These are phyloP conservation scores for Mycena rosella DNA, from an alignment of 768 basidiomycete species.

Conservation along the genomic window DNA sequence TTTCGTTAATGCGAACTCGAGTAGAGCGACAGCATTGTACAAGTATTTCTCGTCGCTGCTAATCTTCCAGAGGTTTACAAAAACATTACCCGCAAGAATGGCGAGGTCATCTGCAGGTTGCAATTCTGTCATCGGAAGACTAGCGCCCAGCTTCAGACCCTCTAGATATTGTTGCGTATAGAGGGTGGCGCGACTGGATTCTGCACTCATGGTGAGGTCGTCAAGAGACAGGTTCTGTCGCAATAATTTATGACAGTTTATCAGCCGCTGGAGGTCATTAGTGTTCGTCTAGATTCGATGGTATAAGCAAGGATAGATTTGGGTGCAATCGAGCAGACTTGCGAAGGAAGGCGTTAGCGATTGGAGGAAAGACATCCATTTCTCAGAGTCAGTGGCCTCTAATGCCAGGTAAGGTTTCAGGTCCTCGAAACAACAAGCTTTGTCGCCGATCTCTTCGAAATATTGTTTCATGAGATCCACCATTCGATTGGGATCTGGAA, in stretches of 20 bases:
- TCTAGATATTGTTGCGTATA: constrained; percentile 75
- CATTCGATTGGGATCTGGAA: constrained; percentile 59
- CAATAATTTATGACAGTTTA: constrained; percentile 82
- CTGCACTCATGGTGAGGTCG: constrained; percentile 68
- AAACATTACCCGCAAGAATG: constrained; percentile 77
- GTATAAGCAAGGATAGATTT: constrained; percentile 9
- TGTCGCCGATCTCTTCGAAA: constrained; percentile 80
- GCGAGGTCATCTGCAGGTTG: constrained; percentile 91
- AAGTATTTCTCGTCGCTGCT: constrained; percentile 69
- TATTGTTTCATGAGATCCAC: constrained; percentile 72
- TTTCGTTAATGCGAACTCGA: constrained; percentile 78
- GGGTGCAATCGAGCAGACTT: constrained; percentile 37
- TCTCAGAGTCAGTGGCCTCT: constrained; percentile 57
- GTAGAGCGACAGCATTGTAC: constrained; percentile 70
- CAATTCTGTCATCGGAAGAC: constrained; percentile 80
- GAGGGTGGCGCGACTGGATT: constrained; percentile 62
- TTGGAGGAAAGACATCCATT: constrained; percentile 69
- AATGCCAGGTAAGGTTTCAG: constrained; percentile 74
- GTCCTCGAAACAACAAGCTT: constrained; percentile 91
- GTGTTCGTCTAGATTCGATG: constrained; percentile 56
- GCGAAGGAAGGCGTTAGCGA: constrained; percentile 64
- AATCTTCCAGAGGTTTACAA: constrained; percentile 73
- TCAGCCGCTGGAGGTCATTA: constrained; percentile 71
- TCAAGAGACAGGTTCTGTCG: constrained; percentile 67
- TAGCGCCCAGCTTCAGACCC: constrained; percentile 73